phyloP scores from a whole-genome alignment of 2,329 filamentous ascomycete genomes.

The Clathrospora elynae region DNA sequence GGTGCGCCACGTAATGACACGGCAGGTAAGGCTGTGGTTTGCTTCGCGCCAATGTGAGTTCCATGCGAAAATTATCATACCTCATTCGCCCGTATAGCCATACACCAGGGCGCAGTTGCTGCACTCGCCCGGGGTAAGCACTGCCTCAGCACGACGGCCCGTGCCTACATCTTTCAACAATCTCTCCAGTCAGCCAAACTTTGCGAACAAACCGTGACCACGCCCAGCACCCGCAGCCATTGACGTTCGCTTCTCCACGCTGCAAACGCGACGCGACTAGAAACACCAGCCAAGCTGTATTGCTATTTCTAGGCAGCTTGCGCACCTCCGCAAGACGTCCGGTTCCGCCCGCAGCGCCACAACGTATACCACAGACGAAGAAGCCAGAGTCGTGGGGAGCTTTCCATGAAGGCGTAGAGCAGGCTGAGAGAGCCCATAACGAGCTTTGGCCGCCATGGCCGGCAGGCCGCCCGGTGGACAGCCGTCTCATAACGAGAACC shows the following conservation, averaged over 20 bases:
- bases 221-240: not conserved
- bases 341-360: conserved; percentile 15
- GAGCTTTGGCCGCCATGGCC: conserved; percentile 51
- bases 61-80: conserved; percentile 2
- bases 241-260: conserved; percentile 4
- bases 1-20: too few relatives aligned
- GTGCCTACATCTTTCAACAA: conserved; percentile 18
- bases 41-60: conserved; percentile 2
- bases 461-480: conserved; percentile 61
- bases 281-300: conserved; percentile 15
- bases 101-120: conserved; percentile 16
- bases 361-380: conserved; percentile 1
- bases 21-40: too few relatives aligned
- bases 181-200: conserved; percentile 9
- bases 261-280: conserved; percentile 6
- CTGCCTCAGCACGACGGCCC: conserved; percentile 15
- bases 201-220: conserved; percentile 9
- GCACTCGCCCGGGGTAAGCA: conserved; percentile 16
- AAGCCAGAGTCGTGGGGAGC: not conserved
- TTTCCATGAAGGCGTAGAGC: conserved; percentile 34
- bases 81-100: conserved; percentile 9
- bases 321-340: conserved; percentile 27
- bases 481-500: conserved; percentile 59
- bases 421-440: conserved; percentile 27
- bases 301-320: conserved; percentile 6